These are phyloP conservation scores for Paraconiothyrium brasiliense DNA, from an alignment of 2,329 filamentous ascomycete genomes.

Conservation along the genomic window DNA sequence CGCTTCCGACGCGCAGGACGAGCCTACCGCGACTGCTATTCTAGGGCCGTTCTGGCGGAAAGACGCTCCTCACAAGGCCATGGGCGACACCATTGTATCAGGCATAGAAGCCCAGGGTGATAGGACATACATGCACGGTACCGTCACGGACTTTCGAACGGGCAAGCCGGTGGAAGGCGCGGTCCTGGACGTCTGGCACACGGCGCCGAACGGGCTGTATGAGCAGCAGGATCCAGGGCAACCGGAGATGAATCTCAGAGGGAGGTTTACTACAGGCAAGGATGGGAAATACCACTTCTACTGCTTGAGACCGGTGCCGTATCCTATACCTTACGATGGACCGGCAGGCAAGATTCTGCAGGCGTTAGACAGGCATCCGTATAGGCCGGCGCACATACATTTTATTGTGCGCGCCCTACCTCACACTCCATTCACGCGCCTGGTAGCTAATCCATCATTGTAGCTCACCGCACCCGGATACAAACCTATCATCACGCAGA, in stretches of 20 bases:
- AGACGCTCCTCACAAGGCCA: constrained; percentile 74
- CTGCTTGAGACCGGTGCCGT: constrained; percentile 56
- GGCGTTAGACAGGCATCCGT: constrained; percentile 69
- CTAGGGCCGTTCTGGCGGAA: constrained; percentile 86
- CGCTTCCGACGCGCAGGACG: constrained; percentile 59
- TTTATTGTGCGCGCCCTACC: constrained; percentile 58
- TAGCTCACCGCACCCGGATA: constrained; percentile 66
- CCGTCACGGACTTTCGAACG: constrained; percentile 65
- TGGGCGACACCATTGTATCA: constrained; percentile 72
- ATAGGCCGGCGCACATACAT: constrained; percentile 71
- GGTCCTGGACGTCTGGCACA: constrained; percentile 81
- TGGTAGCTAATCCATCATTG: constrained; percentile 3
- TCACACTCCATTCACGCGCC: not conserved
- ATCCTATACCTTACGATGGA: constrained; percentile 66
- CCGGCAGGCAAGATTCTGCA: constrained; percentile 67
- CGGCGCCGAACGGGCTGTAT: constrained; percentile 72
- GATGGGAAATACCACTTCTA: constrained; percentile 68
- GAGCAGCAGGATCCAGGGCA: constrained; percentile 79
- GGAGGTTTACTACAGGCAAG: constrained; percentile 73
- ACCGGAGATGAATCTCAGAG: constrained; percentile 77
- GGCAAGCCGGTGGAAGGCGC: constrained; percentile 72
- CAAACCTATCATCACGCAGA: constrained; percentile 78
- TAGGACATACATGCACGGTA: constrained; percentile 72
- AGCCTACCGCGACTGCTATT: constrained; percentile 77
- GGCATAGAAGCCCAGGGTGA: constrained; percentile 59